A percentile compares a stretch with the other conserved stretches of the same genome.
Conservation (phyloP, 2,329 filamentous ascomycete genomes). For the Fusarium transvaalense region DNA sequence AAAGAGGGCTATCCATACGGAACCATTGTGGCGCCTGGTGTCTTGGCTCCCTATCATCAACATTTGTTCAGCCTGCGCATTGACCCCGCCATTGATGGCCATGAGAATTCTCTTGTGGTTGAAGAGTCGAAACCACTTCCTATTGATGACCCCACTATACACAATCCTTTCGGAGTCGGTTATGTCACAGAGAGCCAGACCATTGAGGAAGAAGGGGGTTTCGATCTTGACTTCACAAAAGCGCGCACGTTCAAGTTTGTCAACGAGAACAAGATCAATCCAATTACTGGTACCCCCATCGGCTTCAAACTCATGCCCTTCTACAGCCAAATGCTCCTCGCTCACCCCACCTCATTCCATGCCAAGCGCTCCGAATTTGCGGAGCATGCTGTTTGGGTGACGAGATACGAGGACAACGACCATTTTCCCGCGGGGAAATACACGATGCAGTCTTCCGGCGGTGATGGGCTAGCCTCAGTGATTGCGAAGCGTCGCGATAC, state of each 20-base stretch:
- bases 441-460: conserved; percentile 62
- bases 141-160: conserved; percentile 53
- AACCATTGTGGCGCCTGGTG: conserved; percentile 51
- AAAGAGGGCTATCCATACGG: conserved; percentile 64
- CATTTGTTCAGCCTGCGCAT: conserved; percentile 75
- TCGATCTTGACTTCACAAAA: conserved; percentile 64
- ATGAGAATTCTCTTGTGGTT: conserved; percentile 64
- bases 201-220: conserved; percentile 55
- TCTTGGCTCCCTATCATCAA: conserved; percentile 58
- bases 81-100: conserved; percentile 73
- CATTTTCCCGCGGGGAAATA: conserved; percentile 58
- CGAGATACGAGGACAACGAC: conserved; percentile 58
- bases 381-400: conserved; percentile 60
- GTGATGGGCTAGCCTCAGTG: conserved; percentile 53
- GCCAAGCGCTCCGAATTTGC: conserved; percentile 58
- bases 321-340: conserved; percentile 61
- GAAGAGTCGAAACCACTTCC: conserved; percentile 60
- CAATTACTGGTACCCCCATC: conserved; percentile 58
- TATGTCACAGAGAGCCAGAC: conserved; percentile 55
- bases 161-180: conserved; percentile 66
- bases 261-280: conserved; percentile 59
- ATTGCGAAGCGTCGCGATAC: conserved; percentile 48
- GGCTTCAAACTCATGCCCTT: conserved; percentile 61
- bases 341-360: conserved; percentile 56
- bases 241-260: conserved; percentile 64